These are phyloP conservation scores for Pythium periplocum DNA, from an alignment of 352 stramenopile species.

Conservation along the genomic window DNA sequence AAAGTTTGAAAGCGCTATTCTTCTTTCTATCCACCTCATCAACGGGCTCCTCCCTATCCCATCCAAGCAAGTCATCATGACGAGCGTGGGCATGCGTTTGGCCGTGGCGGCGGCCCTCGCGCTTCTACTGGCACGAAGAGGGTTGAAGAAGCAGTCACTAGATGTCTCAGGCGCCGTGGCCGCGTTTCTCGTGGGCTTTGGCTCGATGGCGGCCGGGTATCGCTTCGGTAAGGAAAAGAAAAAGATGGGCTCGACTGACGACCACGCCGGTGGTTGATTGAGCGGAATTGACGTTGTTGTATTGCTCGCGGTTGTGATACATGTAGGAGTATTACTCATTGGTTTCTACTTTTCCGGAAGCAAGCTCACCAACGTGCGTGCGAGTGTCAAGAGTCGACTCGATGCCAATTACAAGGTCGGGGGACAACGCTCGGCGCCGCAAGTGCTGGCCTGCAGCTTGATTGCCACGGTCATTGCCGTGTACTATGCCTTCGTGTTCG, in stretches of 20 bases:
- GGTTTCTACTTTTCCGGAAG: constrained; percentile 85
- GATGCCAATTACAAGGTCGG: constrained; percentile 75
- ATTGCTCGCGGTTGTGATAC: constrained; percentile 1
- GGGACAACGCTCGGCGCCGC: constrained; percentile 63
- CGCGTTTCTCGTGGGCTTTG: constrained; percentile 60
- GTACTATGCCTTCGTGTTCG: constrained; percentile 32
- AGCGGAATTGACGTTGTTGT: background rate
- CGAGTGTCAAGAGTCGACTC: constrained; percentile 47
- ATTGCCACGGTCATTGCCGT: constrained; percentile 64
- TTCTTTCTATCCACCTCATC: no score
- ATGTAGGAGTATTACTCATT: constrained; percentile 60
- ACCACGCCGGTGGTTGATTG: background rate
- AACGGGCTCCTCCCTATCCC: no score
- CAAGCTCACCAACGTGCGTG: constrained; percentile 77
- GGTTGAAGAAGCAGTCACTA: constrained; percentile 68
- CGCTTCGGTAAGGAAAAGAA: constrained; percentile 41
- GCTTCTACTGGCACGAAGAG: constrained; percentile 30
- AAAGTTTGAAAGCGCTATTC: no score
- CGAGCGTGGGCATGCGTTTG: constrained; percentile 16
- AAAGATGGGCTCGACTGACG: background rate
- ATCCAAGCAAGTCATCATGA: no score
- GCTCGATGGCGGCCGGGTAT: constrained; percentile 56
- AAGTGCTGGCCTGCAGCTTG: constrained; percentile 79
- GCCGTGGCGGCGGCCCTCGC: constrained; percentile 40
- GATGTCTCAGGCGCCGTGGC: constrained; percentile 48